phyloP scores from a whole-genome alignment of 2,329 filamentous ascomycete genomes.

The Sarocladiaceae sp. region DNA sequence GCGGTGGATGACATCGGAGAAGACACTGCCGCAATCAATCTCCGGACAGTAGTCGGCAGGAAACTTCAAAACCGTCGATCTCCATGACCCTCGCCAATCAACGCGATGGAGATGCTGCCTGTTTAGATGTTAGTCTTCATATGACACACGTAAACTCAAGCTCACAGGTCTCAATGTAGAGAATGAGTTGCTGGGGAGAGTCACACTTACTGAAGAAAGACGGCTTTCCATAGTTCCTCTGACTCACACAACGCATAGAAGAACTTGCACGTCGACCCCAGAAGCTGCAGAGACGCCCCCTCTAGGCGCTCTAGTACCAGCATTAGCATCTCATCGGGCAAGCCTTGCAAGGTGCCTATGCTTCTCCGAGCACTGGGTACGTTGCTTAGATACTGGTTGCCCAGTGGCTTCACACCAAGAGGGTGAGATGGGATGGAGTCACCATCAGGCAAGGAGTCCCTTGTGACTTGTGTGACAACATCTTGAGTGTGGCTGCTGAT shows the following conservation, averaged over 20 bases:
- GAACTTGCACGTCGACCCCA: constrained; percentile 77
- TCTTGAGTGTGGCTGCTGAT: constrained; percentile 16
- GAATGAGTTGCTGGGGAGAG: background rate
- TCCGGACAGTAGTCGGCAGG: constrained; percentile 41
- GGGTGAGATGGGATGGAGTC: constrained; percentile 69
- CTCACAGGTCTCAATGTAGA: background rate
- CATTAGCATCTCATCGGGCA: constrained; percentile 78
- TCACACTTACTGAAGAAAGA: constrained; percentile 74
- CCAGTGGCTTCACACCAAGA: constrained; percentile 76
- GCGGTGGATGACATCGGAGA: constrained; percentile 83
- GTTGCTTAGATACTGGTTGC: constrained; percentile 69
- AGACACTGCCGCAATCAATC: constrained; percentile 71
- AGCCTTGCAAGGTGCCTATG: constrained; percentile 56
- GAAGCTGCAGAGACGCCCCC: constrained; percentile 48
- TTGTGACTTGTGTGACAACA: constrained; percentile 19
- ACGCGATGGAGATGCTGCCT: constrained; percentile 25
- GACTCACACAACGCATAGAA: constrained; percentile 77
- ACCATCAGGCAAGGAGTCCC: constrained; percentile 8
- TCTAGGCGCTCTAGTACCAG: constrained; percentile 72
- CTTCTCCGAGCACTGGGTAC: constrained; percentile 59
- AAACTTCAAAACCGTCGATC: constrained; percentile 65
- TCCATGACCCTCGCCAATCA: constrained; percentile 78
- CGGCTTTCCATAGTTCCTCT: constrained; percentile 83
- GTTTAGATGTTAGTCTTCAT: constrained; percentile 6
- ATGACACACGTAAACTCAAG: no score